Evolutionary conservation across 148 eudicot genomes (phyloP).

Genomic region (Fagopyrum tataricum): DNA sequence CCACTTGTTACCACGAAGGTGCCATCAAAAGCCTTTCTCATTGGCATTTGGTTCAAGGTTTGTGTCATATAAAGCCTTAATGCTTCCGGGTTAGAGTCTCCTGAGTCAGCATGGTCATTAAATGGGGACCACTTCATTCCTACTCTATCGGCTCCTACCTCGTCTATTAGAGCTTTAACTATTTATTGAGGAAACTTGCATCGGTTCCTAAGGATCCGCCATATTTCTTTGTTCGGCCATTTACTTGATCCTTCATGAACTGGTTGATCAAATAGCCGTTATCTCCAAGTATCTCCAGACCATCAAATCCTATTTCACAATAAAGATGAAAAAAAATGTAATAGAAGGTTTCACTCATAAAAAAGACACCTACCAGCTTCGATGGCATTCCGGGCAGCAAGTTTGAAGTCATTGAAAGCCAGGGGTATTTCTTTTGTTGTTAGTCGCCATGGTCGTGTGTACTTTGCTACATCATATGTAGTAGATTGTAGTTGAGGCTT

Average conservation of each 20-base stretch:
- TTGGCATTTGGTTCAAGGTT: constrained; percentile 26
- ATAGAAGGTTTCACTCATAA: neutral
- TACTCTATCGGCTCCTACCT: constrained; percentile 43
- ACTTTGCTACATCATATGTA: constrained; percentile 20
- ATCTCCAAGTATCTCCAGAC: constrained; percentile 44
- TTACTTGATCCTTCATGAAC: constrained; percentile 39
- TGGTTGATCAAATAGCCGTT: constrained; percentile 47
- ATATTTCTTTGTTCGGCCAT: constrained; percentile 41
- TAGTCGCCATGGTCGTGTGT: constrained; percentile 34
- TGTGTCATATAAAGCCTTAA: constrained; percentile 34
- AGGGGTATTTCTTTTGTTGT: constrained; percentile 30
- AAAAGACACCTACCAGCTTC: constrained; percentile 48
- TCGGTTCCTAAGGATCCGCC: constrained; percentile 49
- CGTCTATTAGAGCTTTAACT: constrained; percentile 32
- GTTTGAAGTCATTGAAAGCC: constrained; percentile 37
- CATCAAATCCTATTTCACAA: constrained; percentile 30
- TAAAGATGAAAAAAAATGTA: no score
- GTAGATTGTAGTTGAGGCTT: constrained; percentile 28
- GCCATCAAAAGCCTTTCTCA: constrained; percentile 37
- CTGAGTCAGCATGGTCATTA: constrained; percentile 30
- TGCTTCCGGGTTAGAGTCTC: constrained; percentile 33
- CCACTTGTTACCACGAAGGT: constrained; percentile 40
- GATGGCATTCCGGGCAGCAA: constrained; percentile 42
- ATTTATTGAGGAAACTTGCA: constrained; percentile 38
- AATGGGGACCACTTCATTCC: constrained; percentile 43